Evolutionary conservation across 2,329 filamentous ascomycete species (phyloP).

Genomic region (Colletotrichum sp.): DNA sequence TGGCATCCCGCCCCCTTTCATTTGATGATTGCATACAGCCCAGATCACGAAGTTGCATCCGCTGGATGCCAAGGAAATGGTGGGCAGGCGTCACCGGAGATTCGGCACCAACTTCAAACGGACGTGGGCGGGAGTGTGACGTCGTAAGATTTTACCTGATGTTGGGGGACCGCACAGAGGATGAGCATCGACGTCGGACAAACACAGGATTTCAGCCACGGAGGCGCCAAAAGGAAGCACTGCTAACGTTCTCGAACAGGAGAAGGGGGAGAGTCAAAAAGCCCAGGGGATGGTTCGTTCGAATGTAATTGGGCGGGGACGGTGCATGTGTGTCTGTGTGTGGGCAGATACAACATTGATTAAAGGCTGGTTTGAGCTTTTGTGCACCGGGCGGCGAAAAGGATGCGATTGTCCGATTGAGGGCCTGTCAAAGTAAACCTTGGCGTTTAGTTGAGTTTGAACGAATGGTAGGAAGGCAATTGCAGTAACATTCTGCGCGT

Average conservation of each 20-base stretch:
- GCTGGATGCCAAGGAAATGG: neutral
- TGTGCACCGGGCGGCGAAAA: neutral
- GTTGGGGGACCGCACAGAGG: neutral
- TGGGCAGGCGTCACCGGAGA: neutral
- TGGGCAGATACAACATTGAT: neutral
- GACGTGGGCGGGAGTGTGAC: neutral
- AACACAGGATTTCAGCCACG: neutral
- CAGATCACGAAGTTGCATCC: neutral
- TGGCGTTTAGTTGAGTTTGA: neutral
- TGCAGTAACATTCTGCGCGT: neutral
- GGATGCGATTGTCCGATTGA: neutral
- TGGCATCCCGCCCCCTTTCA: neutral
- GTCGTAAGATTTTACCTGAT: neutral
- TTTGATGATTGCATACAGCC: neutral
- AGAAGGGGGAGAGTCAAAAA: neutral
- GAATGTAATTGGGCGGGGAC: neutral
- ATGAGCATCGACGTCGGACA: neutral
- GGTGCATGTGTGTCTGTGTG: neutral
- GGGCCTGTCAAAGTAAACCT: neutral
- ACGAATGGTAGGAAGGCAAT: neutral
- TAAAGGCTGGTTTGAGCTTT: conserved; percentile 9
- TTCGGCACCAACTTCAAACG: neutral
- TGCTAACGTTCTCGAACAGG: neutral
- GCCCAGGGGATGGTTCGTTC: neutral
- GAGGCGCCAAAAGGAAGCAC: neutral